Evolutionary conservation across 2,329 filamentous ascomycete genomes (phyloP), one percentile per base, ranked within the genome.

Genomic region (Lecanoromycetidae sp.): DNA sequence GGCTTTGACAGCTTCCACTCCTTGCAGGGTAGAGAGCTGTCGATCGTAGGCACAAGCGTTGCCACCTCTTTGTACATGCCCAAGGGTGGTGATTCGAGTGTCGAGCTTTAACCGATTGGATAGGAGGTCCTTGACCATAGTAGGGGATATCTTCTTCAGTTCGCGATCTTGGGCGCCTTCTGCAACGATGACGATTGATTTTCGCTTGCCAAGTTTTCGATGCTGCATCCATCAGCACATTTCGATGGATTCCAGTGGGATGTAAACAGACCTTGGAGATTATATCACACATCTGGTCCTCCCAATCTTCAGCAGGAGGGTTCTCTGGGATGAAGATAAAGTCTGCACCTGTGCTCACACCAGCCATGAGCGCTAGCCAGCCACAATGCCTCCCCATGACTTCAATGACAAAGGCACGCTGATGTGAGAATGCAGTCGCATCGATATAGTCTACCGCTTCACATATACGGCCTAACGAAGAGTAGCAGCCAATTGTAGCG

Each of bases 321-420:
- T 88, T 87, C 67, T 98, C 91, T 0, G 91, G 91, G 54, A 95
- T 90, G 65, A 98, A 96, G 57, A 96, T 78, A 66, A 93, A 98
- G 65, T 98, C 91, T 13, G 91, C 88, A 41, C 90, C 91, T 1
- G 87, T 94, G 49, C 86, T 88, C 50, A 98, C 88, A 59, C 88
- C 90, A 12, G 90, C 84, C 82, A 96, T 95, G 52, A 98, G 75
- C 33, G 91, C 91, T 52, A 98, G 73, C 91, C 91, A 98, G 53
- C 91, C 91, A 63, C 91, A 98, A 67, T 98, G 90, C 50, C 91
- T 77, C 41, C 91, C 91, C 91, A 98, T 98, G 59, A 98, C 91
- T 65, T 95, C 91, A 53, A 98, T 84, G 48, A 98, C 88, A 65
- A 98, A 98, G 32, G 91, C 91, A 57, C 91, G 77, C 55, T 94